These are phyloP conservation scores for Amoebophrya sp. DNA, from an alignment of 169 alveolate species.

Conservation along the genomic window DNA sequence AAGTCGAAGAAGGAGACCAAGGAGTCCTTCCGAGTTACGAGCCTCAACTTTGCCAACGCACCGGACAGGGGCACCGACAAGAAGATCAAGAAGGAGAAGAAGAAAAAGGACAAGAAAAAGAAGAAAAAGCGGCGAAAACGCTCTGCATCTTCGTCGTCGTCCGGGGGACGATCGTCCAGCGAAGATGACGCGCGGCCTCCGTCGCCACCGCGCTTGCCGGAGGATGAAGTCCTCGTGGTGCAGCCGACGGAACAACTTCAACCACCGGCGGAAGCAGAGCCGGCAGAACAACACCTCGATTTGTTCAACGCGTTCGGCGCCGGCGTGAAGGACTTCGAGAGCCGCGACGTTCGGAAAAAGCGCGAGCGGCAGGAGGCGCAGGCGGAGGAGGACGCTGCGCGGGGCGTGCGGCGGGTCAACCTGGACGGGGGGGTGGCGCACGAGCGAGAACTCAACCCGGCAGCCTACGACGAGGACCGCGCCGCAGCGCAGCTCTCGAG, in stretches of 20 bases:
- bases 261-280: too few species aligned
- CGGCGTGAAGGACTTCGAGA: not conserved
- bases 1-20: not conserved
- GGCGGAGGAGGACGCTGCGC: not conserved
- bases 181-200: not conserved
- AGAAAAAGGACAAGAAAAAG: not conserved
- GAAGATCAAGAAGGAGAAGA: not conserved
- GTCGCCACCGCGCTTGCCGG: too few species aligned
- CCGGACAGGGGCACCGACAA: too few species aligned
- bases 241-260: too few species aligned
- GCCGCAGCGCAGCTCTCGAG: not conserved
- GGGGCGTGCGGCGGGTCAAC: not conserved
- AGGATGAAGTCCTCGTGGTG: too few species aligned
- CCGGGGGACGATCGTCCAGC: not conserved
- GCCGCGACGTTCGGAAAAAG: not conserved
- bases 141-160: not conserved
- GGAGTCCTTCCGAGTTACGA: too few species aligned
- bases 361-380: not conserved
- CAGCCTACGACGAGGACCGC: not conserved
- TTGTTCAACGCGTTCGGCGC: not conserved
- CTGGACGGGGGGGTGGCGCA: not conserved
- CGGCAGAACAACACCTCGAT: too few species aligned
- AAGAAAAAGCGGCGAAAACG: too few species aligned
- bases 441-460: not conserved
- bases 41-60: too few species aligned